Base-by-base conservation (phyloP, 345 rosid genomes). In the Mangifera indica region DNA sequence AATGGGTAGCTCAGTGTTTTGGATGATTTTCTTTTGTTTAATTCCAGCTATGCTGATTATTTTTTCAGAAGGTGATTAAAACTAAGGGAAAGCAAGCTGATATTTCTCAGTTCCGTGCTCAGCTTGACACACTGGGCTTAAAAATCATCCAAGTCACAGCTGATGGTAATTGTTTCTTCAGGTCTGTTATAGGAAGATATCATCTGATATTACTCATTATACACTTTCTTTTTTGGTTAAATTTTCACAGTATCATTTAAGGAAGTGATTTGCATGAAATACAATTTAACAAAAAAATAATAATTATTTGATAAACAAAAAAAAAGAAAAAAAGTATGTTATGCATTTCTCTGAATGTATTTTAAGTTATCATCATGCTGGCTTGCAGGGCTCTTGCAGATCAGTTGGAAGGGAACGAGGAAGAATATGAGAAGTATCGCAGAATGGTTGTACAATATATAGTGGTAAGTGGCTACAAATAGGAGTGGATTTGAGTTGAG, bases 111-210 rank as follows among this genome's bases (percentile, higher is more conserved):
- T 86, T 91, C 60, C 84, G 80, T 40, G 72, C 83, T 44, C 95
- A 90, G 84, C 86, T 92, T 49, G 95, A 94, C 56, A 71, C 81
- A 17, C 85, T 87, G 76, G 93, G 95, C 14, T 85, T 94, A 58
- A 81, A 89, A 79, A 87, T 92, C 37, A 78, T 92, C 74, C 82
- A 89, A 72, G 88, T 94, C 32, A 92, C 97, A 25, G 84, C 97
- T 24, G 98, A 94, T 71, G 97, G 98, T 82, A 94, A 92, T 80
- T 92, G 97, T 80, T 88, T 94, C 79, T 94, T 94, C 95, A 92
- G 98, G 97, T 94, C 76, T 34, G 91, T 85, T 76, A 21, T 66
- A 66, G 44, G 18, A 46, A 65, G 57, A 45, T 20, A 18, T 72
- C 22, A 34, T 44, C 52, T 60, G 67, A 60, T 8, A 57, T 42